These are phyloP conservation scores for Didymosphaeria variabile DNA, from an alignment of 2,329 filamentous ascomycete genomes.

Conservation along the genomic window DNA sequence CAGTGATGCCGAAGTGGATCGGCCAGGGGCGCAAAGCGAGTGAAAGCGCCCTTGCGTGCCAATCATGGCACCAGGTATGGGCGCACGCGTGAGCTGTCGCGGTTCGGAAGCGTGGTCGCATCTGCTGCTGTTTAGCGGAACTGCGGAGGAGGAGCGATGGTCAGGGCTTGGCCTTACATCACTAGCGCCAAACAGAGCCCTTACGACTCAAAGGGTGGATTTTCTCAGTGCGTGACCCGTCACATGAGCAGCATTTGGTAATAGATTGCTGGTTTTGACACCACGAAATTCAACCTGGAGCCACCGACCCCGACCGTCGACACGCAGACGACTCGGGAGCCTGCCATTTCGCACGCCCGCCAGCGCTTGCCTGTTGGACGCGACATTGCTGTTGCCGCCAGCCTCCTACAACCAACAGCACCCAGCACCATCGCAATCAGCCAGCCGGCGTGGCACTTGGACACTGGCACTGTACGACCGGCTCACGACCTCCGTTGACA, in stretches of 20 bases:
- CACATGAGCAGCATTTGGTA: constrained; percentile 33
- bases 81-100: constrained; percentile 27
- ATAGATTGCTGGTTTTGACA: constrained; percentile 40
- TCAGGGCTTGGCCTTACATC: constrained; percentile 36
- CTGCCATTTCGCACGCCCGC: constrained; percentile 7
- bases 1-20: constrained; percentile 35
- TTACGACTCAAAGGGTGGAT: constrained; percentile 24
- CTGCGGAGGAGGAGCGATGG: constrained; percentile 16
- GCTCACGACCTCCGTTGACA: background rate
- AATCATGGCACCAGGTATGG: constrained; percentile 18
- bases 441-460: background rate
- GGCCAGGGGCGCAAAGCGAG: constrained; percentile 27
- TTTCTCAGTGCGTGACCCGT: constrained; percentile 22
- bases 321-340: constrained; percentile 10
- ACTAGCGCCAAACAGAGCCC: constrained; percentile 19
- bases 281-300: constrained; percentile 29
- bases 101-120: constrained; percentile 28
- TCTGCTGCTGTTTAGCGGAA: constrained; percentile 21
- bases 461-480: background rate
- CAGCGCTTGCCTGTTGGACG: constrained; percentile 3
- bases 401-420: background rate
- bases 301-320: constrained; percentile 7
- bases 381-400: background rate
- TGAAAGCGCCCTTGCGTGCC: constrained; percentile 34
- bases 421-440: background rate